Conservation (phyloP, 129 eudicot genomes). For the Centaurea solstitialis region DNA sequence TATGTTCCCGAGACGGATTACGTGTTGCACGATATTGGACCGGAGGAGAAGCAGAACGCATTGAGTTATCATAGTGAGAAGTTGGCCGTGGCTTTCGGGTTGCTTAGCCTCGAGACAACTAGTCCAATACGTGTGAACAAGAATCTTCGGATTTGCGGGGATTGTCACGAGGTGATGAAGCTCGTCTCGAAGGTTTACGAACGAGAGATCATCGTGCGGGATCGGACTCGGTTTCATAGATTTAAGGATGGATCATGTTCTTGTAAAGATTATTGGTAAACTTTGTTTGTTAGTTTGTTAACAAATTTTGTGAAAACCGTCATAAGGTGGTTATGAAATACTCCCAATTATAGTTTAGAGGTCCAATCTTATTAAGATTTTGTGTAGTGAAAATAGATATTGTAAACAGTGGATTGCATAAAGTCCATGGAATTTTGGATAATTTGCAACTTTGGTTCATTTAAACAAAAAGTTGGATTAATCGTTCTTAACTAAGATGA, state of each 20-base stretch:
- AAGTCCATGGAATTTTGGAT: too few relatives aligned
- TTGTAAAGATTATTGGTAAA: slow-evolving; percentile 83
- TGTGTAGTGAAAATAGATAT: too few relatives aligned
- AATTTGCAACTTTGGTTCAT: too few relatives aligned
- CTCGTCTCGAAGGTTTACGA: slow-evolving; percentile 71
- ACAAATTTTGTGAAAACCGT: neutral
- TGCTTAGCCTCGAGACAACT: slow-evolving; percentile 41
- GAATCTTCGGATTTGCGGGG: slow-evolving; percentile 91
- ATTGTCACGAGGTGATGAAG: slow-evolving; percentile 85
- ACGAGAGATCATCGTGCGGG: slow-evolving; percentile 86
- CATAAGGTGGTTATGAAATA: neutral
- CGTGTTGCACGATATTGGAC: slow-evolving; percentile 90
- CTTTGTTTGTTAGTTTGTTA: neutral
- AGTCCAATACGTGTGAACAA: slow-evolving; percentile 60
- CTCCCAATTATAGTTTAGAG: too few relatives aligned
- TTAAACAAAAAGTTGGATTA: too few relatives aligned
- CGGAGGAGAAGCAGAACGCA: slow-evolving; percentile 82
- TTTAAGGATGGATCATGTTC: slow-evolving; percentile 77
- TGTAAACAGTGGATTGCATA: too few relatives aligned
- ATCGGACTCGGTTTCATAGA: slow-evolving; percentile 83
- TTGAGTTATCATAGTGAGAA: slow-evolving; percentile 87
- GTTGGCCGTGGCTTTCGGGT: slow-evolving; percentile 83
- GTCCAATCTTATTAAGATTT: too few relatives aligned
- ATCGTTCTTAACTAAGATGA: too few relatives aligned
- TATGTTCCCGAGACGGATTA: slow-evolving; percentile 67